Evolutionary conservation across 2,329 filamentous ascomycete genomes (phyloP), one percentile per base, ranked within the genome.

Genomic region (Botryosphaeria dothidea): DNA sequence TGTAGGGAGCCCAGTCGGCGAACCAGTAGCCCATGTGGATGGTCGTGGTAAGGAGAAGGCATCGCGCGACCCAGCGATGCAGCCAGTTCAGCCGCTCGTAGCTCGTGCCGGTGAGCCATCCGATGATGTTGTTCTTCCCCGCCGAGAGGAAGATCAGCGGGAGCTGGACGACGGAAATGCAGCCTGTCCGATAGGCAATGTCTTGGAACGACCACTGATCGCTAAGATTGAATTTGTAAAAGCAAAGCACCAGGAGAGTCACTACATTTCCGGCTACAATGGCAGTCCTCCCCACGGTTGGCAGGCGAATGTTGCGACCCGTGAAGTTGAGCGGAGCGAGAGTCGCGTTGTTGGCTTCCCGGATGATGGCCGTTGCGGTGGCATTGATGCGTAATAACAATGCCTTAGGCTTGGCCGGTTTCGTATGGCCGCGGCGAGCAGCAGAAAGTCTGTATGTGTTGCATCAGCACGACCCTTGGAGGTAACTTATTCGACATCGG

Each of bases 61-160:
- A 89, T 66, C 90, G 84, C 3, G 86, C 88, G 9, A 88, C 85
- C 89, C 90, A 92, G 66, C 90, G 84, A 71, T 92, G 90, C 61
- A 91, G 76, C 89, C 89, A 92, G 73, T 90, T 91, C 65, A 92
- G 79, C 8, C 87, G 83, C 76, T 92, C 89, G 71, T 91, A 87
- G 66, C 88, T 87, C 9, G 84, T 82, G 11, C 89, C 89, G 3
- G 84, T 82, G 25, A 92, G 76, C 62, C 83, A 79, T 0, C 86
- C 88, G n/a, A 91, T 77, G 21, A 86, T 77, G 68, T 86, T 87
- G 65, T 83, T 81, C 72, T 85, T 85, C 9, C 83, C 83, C 1
- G 84, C 80, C 38, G 87, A 79, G 11, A 87, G 74, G 68, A 86
- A 83, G 60, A 87, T 77, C n/a, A 87, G 72, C 1, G 85, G 85